Evolutionary conservation across 2,329 filamentous ascomycete species (phyloP).

Genomic region (Aspergillus jensenii): DNA sequence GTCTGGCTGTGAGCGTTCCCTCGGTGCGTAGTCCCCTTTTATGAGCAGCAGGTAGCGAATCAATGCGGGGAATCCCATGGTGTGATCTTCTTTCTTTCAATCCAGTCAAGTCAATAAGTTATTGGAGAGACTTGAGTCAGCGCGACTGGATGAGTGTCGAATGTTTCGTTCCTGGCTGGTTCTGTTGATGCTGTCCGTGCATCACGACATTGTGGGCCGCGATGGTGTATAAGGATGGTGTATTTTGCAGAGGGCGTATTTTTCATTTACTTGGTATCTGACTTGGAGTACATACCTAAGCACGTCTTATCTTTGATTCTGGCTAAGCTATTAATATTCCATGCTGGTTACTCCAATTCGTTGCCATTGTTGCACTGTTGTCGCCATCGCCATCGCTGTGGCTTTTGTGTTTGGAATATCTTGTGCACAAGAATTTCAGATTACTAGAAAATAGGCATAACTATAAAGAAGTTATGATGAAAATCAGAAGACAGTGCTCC

Average conservation of each 20-base stretch:
- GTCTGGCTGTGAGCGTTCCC: neutral
- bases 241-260: neutral
- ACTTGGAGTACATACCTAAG: too few relatives aligned
- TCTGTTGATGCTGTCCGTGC: neutral
- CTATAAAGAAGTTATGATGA: too few relatives aligned
- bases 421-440: too few relatives aligned
- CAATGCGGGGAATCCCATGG: slow-evolving; percentile 5
- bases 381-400: too few relatives aligned
- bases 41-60: slow-evolving; percentile 1
- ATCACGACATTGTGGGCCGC: slow-evolving; percentile 13
- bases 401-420: too few relatives aligned
- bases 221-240: slow-evolving; percentile 7
- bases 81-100: neutral
- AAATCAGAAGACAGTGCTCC: too few relatives aligned
- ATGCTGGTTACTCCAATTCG: too few relatives aligned
- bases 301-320: too few relatives aligned
- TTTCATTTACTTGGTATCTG: neutral
- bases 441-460: too few relatives aligned
- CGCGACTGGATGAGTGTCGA: neutral
- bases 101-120: too few relatives aligned
- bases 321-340: too few relatives aligned
- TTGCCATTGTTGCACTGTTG: too few relatives aligned
- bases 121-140: neutral
- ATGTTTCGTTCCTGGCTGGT: neutral
- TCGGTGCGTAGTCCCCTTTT: neutral